Conservation (phyloP, 495 filamentous ascomycete species). For the Penicillium fimorum region DNA sequence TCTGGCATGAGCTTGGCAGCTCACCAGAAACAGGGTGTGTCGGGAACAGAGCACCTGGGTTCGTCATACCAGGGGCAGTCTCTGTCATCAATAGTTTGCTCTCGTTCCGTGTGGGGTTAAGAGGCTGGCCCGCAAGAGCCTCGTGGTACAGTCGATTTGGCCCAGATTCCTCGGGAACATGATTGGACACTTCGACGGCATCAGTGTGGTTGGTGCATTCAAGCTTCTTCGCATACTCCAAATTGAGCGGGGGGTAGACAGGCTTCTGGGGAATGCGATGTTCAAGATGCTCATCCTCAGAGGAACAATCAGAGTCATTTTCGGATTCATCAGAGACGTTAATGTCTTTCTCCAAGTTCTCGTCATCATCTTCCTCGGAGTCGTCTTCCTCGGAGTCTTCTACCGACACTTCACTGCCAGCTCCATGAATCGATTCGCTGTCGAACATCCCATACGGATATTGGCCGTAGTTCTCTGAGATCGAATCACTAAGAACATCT, state of each 20-base stretch:
- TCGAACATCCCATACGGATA: neutral
- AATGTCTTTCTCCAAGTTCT: neutral
- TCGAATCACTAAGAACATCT: neutral
- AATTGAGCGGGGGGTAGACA: neutral
- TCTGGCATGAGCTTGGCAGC: neutral
- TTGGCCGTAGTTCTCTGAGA: neutral
- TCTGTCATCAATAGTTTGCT: neutral
- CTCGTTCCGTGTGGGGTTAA: neutral
- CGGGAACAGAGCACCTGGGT: conserved; percentile 14
- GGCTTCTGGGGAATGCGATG: neutral
- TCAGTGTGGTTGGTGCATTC: neutral
- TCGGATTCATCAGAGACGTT: conserved; percentile 10
- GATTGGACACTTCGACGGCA: conserved; percentile 2
- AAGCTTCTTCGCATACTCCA: neutral
- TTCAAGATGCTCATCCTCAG: conserved; percentile 1
- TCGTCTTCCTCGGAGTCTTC: neutral
- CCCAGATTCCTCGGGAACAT: neutral
- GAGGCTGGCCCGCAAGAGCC: neutral
- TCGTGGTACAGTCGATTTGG: neutral
- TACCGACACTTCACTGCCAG: neutral
- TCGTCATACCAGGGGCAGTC: neutral
- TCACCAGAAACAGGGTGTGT: conserved; percentile 7
- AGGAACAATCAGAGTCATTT: conserved; percentile 6
- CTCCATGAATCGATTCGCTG: neutral
- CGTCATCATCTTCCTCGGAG: conserved; percentile 3